phyloP scores from a whole-genome alignment of 2,329 filamentous ascomycete genomes.

The Talaromyces sp. region DNA sequence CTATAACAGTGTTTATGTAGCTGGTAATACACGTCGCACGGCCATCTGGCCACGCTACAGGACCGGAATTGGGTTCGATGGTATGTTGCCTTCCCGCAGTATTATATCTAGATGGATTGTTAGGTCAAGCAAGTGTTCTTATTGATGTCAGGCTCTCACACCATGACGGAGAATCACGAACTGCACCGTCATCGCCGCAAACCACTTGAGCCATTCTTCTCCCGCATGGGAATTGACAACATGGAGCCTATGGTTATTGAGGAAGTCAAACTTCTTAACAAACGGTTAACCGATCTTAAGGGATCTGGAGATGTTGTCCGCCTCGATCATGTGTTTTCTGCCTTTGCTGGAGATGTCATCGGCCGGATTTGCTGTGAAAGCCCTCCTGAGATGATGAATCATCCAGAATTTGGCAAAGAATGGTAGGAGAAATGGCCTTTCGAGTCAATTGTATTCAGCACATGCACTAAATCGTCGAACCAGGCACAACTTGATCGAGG shows the following conservation, averaged over 20 bases:
- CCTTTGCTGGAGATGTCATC: background rate
- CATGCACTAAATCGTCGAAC: too few species aligned
- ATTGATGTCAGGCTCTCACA: background rate
- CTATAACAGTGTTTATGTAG: background rate
- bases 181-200: background rate
- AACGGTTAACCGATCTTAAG: background rate
- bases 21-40: background rate
- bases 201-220: background rate
- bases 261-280: background rate
- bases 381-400: background rate
- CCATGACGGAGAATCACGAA: background rate
- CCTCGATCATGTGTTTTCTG: background rate
- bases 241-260: background rate
- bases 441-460: too few species aligned
- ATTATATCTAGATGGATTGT: background rate
- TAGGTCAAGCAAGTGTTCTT: background rate
- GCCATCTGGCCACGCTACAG: background rate
- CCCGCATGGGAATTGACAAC: background rate
- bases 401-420: background rate
- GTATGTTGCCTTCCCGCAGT: background rate
- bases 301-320: background rate
- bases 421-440: background rate
- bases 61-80: background rate
- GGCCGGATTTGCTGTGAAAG: background rate
- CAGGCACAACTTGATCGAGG: background rate